These are phyloP conservation scores for Citrullus mucosospermus DNA, from an alignment of 306 rosid species.

Conservation along the genomic window DNA sequence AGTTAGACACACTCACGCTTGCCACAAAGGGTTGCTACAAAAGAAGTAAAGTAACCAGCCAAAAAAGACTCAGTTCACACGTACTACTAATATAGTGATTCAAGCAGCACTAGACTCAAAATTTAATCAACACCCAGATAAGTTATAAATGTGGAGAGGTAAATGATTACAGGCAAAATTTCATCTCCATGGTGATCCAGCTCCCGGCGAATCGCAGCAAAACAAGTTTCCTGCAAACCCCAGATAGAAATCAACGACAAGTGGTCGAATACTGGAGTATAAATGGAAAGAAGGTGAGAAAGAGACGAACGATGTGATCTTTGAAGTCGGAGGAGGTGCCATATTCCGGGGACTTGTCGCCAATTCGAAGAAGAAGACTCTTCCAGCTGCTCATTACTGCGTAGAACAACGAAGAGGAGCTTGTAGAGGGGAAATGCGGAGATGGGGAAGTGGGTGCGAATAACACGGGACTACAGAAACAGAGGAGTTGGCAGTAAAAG, in stretches of 20 bases:
- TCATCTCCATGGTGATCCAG: slow-evolving; percentile 59
- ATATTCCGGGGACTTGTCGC: slow-evolving; percentile 75
- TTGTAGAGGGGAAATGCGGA: background rate
- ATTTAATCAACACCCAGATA: background rate
- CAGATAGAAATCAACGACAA: slow-evolving; percentile 7
- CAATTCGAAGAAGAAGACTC: slow-evolving; percentile 80
- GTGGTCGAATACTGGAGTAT: background rate
- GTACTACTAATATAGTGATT: background rate
- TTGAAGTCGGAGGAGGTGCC: slow-evolving; percentile 69
- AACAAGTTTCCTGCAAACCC: slow-evolving; percentile 64
- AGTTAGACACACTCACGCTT: background rate
- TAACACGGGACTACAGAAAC: background rate
- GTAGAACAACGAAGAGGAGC: background rate
- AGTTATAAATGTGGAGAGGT: background rate
- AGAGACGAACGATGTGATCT: slow-evolving; percentile 70
- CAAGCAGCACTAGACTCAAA: background rate
- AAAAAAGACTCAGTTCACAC: background rate
- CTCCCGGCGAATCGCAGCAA: slow-evolving; percentile 72
- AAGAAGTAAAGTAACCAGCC: background rate
- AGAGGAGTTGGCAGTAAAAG: background rate
- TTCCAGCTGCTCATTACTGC: slow-evolving; percentile 60
- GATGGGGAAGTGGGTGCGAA: background rate
- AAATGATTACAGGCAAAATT: slow-evolving; percentile 30
- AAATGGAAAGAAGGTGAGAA: background rate
- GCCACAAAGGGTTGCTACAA: background rate